Base-by-base conservation (phyloP, 257 asterid genomes). In the Fraxinus anomala region DNA sequence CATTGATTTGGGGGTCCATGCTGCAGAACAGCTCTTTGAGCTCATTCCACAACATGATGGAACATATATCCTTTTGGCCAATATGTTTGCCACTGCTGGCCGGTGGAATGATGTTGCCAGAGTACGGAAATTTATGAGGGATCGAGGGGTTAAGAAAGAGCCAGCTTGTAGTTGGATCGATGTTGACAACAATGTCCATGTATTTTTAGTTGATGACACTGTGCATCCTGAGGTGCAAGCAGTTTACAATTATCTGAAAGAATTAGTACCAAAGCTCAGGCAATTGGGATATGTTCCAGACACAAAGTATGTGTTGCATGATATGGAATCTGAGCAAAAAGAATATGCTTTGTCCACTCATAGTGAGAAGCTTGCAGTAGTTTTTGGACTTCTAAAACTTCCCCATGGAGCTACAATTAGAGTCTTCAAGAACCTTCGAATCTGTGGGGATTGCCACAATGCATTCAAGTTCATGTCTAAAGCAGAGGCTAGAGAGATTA, bases 161-260 rank as follows among this genome's bases (percentile, higher is more conserved):
- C 94, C 96, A 5, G 94, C 85, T 34, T 91, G 96, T 81, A 89
- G 96, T 76, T 89, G 96, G 96, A 89, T 91, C 36, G 92, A 91
- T 59, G 91, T 89, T 26, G 94, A 86, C 51, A 91, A 84, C 85
- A 86, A 88, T 56, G 87, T 91, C 30, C 92, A 91, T 14, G 94
- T 91, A 0, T 91, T 91, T 71, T 80, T 91, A 81, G 94, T 88
- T 67, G 94, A 84, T 76, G 96, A 91, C 80, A 81, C 92, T 8
- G 80, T 77, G n/a, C 96, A 91, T 76, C 96, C 91, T 37, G 96
- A 91, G 82, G 81, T 88, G 68, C 80, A 84, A n/a, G 79, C 80
- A 37, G 86, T 91, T 42, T 86, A 89, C 81, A 74, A 2, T 72
- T 89, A 88, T 75, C 79, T 91, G 70, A 80, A 86, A 84, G 92